Evolutionary conservation across 2,329 filamentous ascomycete genomes (phyloP).

Genomic region (Stagonosporopsis chrysanthemi): DNA sequence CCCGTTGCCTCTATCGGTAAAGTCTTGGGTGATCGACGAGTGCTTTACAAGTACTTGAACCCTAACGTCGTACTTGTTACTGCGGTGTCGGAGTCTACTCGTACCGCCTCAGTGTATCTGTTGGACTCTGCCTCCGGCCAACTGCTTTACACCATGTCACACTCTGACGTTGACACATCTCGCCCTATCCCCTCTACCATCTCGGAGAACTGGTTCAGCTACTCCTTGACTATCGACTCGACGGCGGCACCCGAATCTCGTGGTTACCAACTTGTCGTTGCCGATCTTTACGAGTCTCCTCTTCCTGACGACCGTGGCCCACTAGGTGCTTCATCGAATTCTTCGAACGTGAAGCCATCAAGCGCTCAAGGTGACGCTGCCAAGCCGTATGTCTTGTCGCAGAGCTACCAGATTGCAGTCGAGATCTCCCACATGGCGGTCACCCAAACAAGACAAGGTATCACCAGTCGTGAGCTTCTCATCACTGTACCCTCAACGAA

Average conservation of each 20-base stretch:
- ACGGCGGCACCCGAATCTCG: constrained; percentile 65
- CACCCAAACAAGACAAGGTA: constrained; percentile 90
- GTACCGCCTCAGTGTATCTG: constrained; percentile 75
- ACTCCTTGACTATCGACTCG: constrained; percentile 71
- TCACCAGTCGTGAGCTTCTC: constrained; percentile 82
- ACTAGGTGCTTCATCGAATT: constrained; percentile 72
- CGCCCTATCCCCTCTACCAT: constrained; percentile 79
- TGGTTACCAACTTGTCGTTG: constrained; percentile 84
- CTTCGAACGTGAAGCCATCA: constrained; percentile 76
- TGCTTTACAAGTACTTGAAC: constrained; percentile 97
- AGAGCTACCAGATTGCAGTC: constrained; percentile 81
- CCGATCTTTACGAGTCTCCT: constrained; percentile 89
- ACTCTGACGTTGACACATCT: constrained; percentile 75
- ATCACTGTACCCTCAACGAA: constrained; percentile 77
- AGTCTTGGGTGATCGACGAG: constrained; percentile 88
- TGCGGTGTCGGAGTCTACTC: constrained; percentile 65
- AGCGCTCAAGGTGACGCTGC: constrained; percentile 63
- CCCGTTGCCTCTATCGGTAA: constrained; percentile 94
- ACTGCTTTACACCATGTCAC: constrained; percentile 73
- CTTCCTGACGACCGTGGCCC: constrained; percentile 84
- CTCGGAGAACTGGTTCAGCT: constrained; percentile 95
- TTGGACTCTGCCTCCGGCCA: constrained; percentile 87
- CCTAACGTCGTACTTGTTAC: constrained; percentile 83
- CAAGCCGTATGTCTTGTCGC: constrained; percentile 77
- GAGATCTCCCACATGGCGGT: constrained; percentile 82